Percentiles rank a stretch among this genome's conserved stretches.
phyloP scores from a whole-genome alignment of 140 eudicot species.

The Stevia rebaudiana region DNA sequence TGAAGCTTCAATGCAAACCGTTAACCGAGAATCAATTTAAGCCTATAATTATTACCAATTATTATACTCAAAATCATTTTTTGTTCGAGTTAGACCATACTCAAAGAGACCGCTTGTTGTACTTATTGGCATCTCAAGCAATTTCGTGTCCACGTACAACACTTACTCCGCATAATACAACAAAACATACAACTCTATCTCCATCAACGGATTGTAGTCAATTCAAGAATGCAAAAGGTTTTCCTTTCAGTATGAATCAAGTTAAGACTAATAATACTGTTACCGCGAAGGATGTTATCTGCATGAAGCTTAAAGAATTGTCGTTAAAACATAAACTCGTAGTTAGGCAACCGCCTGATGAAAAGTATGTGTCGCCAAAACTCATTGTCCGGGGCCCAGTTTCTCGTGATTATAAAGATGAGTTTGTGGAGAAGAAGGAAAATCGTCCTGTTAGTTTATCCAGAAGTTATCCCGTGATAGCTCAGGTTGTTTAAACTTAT shows the following conservation, averaged over 20 bases:
- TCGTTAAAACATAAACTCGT: conserved; percentile 27
- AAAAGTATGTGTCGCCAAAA: background rate
- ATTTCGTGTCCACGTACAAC: conserved; percentile 36
- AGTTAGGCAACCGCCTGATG: conserved; percentile 5
- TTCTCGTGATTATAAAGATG: conserved; percentile 11
- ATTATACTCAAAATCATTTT: conserved; percentile 40
- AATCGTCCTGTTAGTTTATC: conserved; percentile 5
- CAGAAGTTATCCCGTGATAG: conserved; percentile 22
- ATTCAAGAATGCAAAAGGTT: conserved; percentile 29
- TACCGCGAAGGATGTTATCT: conserved; percentile 43
- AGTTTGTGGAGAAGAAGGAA: conserved; percentile 23
- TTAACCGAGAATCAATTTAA: conserved; percentile 51
- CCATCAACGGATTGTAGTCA: conserved; percentile 17
- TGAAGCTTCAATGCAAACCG: conserved; percentile 46
- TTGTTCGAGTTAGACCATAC: conserved; percentile 86
- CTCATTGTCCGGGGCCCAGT: conserved; percentile 7
- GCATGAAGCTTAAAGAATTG: conserved; percentile 51
- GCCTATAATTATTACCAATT: conserved; percentile 62
- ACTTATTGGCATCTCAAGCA: conserved; percentile 42
- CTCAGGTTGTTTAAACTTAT: conserved; percentile 42
- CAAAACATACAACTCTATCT: conserved; percentile 11
- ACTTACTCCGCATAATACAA: conserved; percentile 17
- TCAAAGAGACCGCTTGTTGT: conserved; percentile 45
- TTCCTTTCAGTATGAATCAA: conserved; percentile 8
- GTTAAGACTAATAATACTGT: conserved; percentile 10